Percentiles rank a stretch among this genome's conserved stretches.
Evolutionary conservation across 2,329 filamentous ascomycete genomes (phyloP).

Genomic region (Laburnicola sp.): DNA sequence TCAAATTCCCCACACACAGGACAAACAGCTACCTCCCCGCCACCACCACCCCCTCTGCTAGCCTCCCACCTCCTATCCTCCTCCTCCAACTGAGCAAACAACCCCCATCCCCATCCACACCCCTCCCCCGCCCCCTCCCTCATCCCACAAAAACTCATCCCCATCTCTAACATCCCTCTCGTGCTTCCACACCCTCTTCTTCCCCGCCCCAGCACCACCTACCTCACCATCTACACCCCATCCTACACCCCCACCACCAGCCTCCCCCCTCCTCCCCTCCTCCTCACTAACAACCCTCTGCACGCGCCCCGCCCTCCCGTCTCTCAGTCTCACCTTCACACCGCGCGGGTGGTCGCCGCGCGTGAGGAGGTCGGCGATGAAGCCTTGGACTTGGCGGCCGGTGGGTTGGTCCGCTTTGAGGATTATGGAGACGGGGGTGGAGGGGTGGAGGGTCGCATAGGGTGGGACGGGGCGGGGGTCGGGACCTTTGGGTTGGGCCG

Average conservation of each 20-base stretch:
- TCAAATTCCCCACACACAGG: constrained; percentile 69
- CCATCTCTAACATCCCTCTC: constrained; percentile 35
- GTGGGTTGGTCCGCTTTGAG: constrained; percentile 77
- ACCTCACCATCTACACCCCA: too few relatives aligned
- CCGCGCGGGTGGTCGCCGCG: constrained; percentile 74
- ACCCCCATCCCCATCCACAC: too few relatives aligned
- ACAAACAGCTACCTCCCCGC: constrained; percentile 50
- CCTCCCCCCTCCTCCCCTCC: constrained; percentile 27
- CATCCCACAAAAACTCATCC: constrained; percentile 37
- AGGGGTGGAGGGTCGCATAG: constrained; percentile 53
- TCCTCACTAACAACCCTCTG: constrained; percentile 58
- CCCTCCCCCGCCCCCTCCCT: constrained; percentile 13
- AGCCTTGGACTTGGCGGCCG: constrained; percentile 68
- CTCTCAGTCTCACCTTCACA: constrained; percentile 74
- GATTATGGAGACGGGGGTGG: constrained; percentile 70
- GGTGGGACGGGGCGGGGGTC: constrained; percentile 28
- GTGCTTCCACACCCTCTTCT: constrained; percentile 20
- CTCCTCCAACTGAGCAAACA: constrained; percentile 33
- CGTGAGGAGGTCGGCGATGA: constrained; percentile 69
- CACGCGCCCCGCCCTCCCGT: constrained; percentile 74
- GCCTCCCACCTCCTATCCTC: constrained; percentile 32
- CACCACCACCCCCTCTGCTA: constrained; percentile 19
- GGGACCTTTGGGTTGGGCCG: too few relatives aligned
- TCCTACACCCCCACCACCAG: constrained; percentile 9
- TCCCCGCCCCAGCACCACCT: constrained; percentile 10